Base-by-base conservation (phyloP, 306 rosid genomes). In the Vigna radiata region DNA sequence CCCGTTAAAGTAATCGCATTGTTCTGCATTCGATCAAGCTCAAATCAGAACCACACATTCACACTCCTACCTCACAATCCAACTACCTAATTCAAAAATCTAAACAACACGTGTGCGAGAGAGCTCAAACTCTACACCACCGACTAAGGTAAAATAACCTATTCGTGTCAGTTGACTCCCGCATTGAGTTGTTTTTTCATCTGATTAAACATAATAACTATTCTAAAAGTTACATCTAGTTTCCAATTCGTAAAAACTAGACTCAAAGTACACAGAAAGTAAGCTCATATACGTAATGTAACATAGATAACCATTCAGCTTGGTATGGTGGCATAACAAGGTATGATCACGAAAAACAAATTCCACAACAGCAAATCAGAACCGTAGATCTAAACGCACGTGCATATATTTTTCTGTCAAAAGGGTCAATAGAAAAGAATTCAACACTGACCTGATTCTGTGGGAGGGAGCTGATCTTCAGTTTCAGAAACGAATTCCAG, bases 1-100 rank as follows among this genome's bases (percentile, higher is more conserved):
- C 60, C 99, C 99, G 31, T 18, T 75, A 62, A 91, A 87, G 73
- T 88, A 83, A 87, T 96, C 82, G 68, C 99, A 96, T 44, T 89
- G 86, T 44, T 70, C 99, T 95, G 87, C 85, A 73, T 52, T 17
- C 55, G 37, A 27, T 15, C 0, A 23, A 68, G 53, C 13, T 43
- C 54, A 13, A 44, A 14, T 68, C 8, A 2, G 43, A 48, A 67
- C 21, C 50, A 19, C 1, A 4, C 55, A 23, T 21, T 41, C 36
- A 43, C 54, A 5, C 44, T 12, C 6, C 36, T 21, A 66, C 12
- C 17, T 46, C 15, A n/a, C 69, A 36, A n/a, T 8, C 8, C 16
- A 63, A 36, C 12, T 2, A 33, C 17, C 17, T 7, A 27, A 27
- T 5, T 1, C 7, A 14, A 8, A 56, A 56, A 59, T 5, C 13